A percentile compares a stretch with the other conserved stretches of the same genome.
Evolutionary conservation across 1,284 basidiomycete genomes (phyloP).

Genomic region (Ganoderma multipileum): DNA sequence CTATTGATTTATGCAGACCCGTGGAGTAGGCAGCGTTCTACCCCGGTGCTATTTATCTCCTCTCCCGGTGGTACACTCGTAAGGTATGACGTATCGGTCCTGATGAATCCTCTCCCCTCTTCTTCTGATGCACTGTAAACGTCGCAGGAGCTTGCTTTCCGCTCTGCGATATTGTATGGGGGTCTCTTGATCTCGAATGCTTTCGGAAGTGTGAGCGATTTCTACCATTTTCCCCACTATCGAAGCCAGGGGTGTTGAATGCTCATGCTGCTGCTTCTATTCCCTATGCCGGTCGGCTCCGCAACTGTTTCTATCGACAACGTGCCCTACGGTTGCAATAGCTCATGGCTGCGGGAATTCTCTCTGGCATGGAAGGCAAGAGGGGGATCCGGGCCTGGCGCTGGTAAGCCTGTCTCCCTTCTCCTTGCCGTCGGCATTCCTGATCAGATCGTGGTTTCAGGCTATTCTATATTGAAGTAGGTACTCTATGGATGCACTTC

Average conservation of each 20-base stretch:
- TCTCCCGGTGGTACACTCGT: slow-evolving; percentile 72
- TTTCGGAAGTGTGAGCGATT: slow-evolving; percentile 65
- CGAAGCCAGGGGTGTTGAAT: background rate
- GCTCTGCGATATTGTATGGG: slow-evolving; percentile 73
- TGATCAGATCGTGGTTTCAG: slow-evolving; percentile 37
- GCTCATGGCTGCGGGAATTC: slow-evolving; percentile 75
- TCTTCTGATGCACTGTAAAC: background rate
- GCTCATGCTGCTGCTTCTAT: background rate
- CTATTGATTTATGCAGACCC: background rate
- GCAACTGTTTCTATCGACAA: background rate
- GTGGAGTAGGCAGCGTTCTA: slow-evolving; percentile 61
- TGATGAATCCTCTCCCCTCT: background rate
- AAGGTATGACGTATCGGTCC: slow-evolving; percentile 45
- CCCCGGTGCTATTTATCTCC: slow-evolving; percentile 65
- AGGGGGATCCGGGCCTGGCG: slow-evolving; percentile 76
- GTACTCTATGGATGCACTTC: slow-evolving; percentile 1
- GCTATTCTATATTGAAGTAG: slow-evolving; percentile 69
- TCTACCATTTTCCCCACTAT: background rate
- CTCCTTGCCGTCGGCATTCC: background rate
- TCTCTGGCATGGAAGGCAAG: slow-evolving; percentile 71
- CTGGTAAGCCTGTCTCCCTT: slow-evolving; percentile 50
- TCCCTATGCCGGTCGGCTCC: background rate
- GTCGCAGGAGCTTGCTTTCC: slow-evolving; percentile 67
- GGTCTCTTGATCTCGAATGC: slow-evolving; percentile 80
- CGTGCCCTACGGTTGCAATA: slow-evolving; percentile 32